phyloP scores from a whole-genome alignment of 306 rosid genomes.

The Morella rubra region DNA sequence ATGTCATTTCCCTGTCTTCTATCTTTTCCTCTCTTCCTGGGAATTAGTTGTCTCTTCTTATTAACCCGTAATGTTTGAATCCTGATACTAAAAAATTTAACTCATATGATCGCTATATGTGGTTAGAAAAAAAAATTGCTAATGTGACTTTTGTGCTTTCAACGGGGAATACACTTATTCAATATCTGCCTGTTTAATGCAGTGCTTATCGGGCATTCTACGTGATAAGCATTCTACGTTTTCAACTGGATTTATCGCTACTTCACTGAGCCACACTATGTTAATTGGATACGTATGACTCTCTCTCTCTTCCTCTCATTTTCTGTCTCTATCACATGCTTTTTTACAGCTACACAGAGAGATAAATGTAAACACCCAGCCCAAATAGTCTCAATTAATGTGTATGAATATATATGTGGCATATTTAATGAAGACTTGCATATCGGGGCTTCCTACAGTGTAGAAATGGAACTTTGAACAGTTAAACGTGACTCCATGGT shows the following conservation, averaged over 20 bases:
- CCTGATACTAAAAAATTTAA: not conserved
- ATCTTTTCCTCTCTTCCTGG: too few relatives aligned
- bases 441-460: not conserved
- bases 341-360: too few relatives aligned
- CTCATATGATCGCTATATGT: not conserved
- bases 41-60: not conserved
- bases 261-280: constrained; percentile 71
- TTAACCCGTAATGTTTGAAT: not conserved
- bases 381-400: not conserved
- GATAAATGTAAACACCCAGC: too few relatives aligned
- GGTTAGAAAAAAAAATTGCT: not conserved
- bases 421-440: not conserved
- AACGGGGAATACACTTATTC: not conserved
- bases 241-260: constrained; percentile 90
- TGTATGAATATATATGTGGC: not conserved
- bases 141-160: constrained; percentile 9
- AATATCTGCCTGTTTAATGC: constrained; percentile 39
- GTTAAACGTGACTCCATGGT: not conserved
- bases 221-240: too few relatives aligned
- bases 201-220: constrained; percentile 82
- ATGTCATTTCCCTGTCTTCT: not conserved
- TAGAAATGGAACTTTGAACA: not conserved
- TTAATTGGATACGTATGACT: constrained; percentile 81
- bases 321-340: not conserved
- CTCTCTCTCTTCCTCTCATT: constrained; percentile 22